Conservation (phyloP, 768 basidiomycete genomes). For the Coprinopsis strossmayeri region DNA sequence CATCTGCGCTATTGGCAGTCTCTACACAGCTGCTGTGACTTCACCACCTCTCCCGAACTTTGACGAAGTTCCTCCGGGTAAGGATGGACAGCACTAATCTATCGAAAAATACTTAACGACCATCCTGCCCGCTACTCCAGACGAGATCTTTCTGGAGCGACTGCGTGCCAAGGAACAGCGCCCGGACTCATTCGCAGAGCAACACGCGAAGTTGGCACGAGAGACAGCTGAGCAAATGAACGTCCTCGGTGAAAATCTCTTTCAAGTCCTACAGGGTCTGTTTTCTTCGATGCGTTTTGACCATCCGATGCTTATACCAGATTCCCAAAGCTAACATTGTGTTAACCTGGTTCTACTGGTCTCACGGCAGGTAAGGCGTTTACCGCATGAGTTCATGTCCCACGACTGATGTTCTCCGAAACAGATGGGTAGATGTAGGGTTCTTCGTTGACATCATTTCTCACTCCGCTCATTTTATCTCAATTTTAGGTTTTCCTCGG, state of each 20-base stretch:
- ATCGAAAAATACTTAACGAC: no score
- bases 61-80: conserved; percentile 41
- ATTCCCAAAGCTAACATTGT: conserved; percentile 47
- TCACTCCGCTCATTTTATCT: neutral
- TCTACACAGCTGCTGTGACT: conserved; percentile 65
- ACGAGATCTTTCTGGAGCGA: conserved; percentile 49
- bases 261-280: conserved; percentile 58
- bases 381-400: neutral
- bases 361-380: conserved; percentile 52
- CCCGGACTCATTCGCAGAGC: conserved; percentile 58
- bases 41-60: conserved; percentile 49
- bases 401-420: conserved; percentile 8
- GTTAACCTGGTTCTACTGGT: conserved; percentile 70
- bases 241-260: conserved; percentile 45
- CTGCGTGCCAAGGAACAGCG: conserved; percentile 37
- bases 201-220: conserved; percentile 51
- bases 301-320: neutral
- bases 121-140: no score
- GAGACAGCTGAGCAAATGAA: conserved; percentile 42
- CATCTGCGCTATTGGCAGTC: conserved; percentile 76
- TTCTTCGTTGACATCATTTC: conserved; percentile 3
- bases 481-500: conserved; percentile 48
- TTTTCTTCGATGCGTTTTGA: neutral
- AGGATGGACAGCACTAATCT: no score
- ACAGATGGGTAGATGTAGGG: conserved; percentile 68